Base-by-base conservation (phyloP, 345 rosid species). In the Dovyalis caffra region DNA sequence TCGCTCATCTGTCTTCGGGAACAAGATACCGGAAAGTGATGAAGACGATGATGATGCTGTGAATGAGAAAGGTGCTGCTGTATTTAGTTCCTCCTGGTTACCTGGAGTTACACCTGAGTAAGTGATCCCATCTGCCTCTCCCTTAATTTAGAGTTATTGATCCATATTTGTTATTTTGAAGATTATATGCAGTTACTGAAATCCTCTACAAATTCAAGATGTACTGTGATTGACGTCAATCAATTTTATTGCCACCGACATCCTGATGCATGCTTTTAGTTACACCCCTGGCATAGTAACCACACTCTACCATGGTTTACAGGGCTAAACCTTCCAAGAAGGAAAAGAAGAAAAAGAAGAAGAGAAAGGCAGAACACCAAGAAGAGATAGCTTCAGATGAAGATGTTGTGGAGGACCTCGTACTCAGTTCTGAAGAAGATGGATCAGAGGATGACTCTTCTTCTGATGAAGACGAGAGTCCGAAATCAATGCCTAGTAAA, bases 401-500 rank as follows among this genome's bases (percentile, higher is more conserved):
- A 80, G 99, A 95, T 43, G 79, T 93, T 69, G 93, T 95, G 68
- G 97, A 90, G 81, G 99, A 95, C 77, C 85, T 91, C 79, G 85
- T 91, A 60, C 86, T 93, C 35, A 93, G 99, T 79, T 93, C 98
- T 2, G 97, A 95, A 74, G 97, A 90, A 73, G 97, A 86, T 26
- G 94, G 64, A 32, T 73, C 90, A 16, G 6, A n/a, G n/a, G 71
- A 78, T 43, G 85, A 74, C 29, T 72, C 79, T 56, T 71, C 83
- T 33, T 76, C 72, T 62, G 88, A 77, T 31, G 83, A 77, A 15
- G 77, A 73, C 34, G 80, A 80, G 35, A 57, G 43, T 25, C 53
- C 51, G 32, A 77, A 61, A 21, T 58, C 69, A 6, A 29, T 53
- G 14, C 58, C 69, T 53, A 26, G 8, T 34, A 63, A 70, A 74